Evolutionary conservation across 2,329 filamentous ascomycete genomes (phyloP).

Genomic region (Colletotrichum trifolii): DNA sequence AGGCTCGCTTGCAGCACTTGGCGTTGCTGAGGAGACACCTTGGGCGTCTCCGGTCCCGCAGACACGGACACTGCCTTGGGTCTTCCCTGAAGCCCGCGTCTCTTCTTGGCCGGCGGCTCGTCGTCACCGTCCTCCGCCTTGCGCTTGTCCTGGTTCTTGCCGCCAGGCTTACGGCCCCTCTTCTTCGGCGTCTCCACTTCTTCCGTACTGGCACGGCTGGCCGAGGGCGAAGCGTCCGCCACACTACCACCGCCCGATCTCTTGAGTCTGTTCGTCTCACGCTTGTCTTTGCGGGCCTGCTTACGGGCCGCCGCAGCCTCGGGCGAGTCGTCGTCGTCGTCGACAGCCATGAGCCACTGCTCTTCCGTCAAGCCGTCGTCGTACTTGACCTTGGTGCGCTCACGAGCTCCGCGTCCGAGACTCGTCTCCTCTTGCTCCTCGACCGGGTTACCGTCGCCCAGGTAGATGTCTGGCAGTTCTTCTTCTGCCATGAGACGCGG

Average conservation of each 20-base stretch:
- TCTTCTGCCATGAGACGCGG: slow-evolving; percentile 87
- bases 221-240: slow-evolving; percentile 76
- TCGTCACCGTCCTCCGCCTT: slow-evolving; percentile 85
- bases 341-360: slow-evolving; percentile 98
- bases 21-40: slow-evolving; percentile 76
- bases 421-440: slow-evolving; percentile 81
- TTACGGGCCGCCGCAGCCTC: slow-evolving; percentile 94
- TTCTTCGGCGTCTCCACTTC: slow-evolving; percentile 80
- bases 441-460: slow-evolving; percentile 85
- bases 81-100: slow-evolving; percentile 76
- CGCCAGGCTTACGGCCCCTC: slow-evolving; percentile 83
- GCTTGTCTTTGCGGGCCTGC: slow-evolving; percentile 83
- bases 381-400: slow-evolving; percentile 93
- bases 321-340: slow-evolving; percentile 94
- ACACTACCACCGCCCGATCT: slow-evolving; percentile 48
- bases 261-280: slow-evolving; percentile 80
- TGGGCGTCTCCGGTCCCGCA: slow-evolving; percentile 48
- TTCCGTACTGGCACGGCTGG: slow-evolving; percentile 86
- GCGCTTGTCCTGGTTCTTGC: slow-evolving; percentile 80
- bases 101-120: slow-evolving; percentile 82
- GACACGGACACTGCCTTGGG: slow-evolving; percentile 59
- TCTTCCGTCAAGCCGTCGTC: slow-evolving; percentile 98
- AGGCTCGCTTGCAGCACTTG: slow-evolving; percentile 83
- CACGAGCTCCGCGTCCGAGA: slow-evolving; percentile 89
- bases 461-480: slow-evolving; percentile 93